phyloP scores from a whole-genome alignment of 805 yeast genomes.

The Starmerella roubikii region DNA sequence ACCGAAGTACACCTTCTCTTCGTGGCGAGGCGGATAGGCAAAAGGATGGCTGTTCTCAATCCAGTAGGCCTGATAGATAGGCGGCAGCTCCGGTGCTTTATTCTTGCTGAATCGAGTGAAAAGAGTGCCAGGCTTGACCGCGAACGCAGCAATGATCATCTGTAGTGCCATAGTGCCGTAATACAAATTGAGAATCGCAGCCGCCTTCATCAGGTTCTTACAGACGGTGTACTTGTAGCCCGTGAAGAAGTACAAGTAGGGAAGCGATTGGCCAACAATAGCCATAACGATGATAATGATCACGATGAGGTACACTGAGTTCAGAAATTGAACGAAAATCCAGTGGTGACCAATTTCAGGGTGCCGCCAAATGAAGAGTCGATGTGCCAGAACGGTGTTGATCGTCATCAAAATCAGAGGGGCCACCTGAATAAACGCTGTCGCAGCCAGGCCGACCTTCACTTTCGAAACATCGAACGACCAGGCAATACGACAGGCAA shows the following conservation, averaged over 20 bases:
- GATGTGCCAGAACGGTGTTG: constrained; percentile 54
- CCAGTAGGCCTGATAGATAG: constrained; percentile 57
- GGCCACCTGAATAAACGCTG: constrained; percentile 43
- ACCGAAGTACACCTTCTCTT: too few species aligned
- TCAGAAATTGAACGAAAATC: constrained; percentile 40
- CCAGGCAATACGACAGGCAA: constrained; percentile 47
- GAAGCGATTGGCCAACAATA: constrained; percentile 47
- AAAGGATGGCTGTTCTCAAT: constrained; percentile 45
- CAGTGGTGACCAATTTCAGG: constrained; percentile 50
- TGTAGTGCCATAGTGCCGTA: constrained; percentile 43
- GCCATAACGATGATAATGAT: constrained; percentile 52
- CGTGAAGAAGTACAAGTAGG: constrained; percentile 43
- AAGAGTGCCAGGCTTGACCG: constrained; percentile 42
- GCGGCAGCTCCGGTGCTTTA: constrained; percentile 25
- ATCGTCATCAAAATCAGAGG: constrained; percentile 46
- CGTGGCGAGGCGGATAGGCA: too few species aligned
- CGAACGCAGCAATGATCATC: constrained; percentile 39
- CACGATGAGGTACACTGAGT: constrained; percentile 39
- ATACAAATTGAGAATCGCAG: constrained; percentile 33
- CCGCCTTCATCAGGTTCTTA: constrained; percentile 40
- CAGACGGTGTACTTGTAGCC: constrained; percentile 36
- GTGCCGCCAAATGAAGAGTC: constrained; percentile 65
- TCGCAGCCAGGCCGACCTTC: constrained; percentile 42
- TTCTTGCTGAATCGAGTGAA: too few species aligned
- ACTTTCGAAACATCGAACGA: constrained; percentile 36